phyloP scores from a whole-genome alignment of 2,329 filamentous ascomycete genomes.

The Sporothrix sp. region DNA sequence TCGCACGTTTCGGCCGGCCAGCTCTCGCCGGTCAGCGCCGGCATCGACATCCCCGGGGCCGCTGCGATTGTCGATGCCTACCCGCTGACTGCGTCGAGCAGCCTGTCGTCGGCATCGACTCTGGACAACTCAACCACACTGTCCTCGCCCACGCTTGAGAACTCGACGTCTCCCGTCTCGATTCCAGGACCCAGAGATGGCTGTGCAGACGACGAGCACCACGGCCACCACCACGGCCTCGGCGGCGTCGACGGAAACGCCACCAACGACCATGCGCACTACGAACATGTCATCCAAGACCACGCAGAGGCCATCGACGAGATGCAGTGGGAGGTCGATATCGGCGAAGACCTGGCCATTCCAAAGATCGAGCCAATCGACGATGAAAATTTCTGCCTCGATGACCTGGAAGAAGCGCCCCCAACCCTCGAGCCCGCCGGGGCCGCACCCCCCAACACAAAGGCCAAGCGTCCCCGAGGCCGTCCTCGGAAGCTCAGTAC shows the following conservation, averaged over 20 bases:
- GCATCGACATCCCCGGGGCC: slow-evolving; percentile 30
- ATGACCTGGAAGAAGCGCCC: slow-evolving; percentile 40
- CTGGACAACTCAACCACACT: slow-evolving; percentile 26
- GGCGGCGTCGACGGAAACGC: not conserved
- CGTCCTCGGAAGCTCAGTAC: slow-evolving; percentile 74
- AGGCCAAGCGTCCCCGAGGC: slow-evolving; percentile 60
- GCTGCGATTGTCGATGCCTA: slow-evolving; percentile 18
- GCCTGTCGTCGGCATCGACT: slow-evolving; percentile 7
- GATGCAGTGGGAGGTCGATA: slow-evolving; percentile 37
- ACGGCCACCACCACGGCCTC: slow-evolving; percentile 19
- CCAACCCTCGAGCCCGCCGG: slow-evolving; percentile 22
- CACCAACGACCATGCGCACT: slow-evolving; percentile 3
- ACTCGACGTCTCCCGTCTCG: slow-evolving; percentile 40
- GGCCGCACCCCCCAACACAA: slow-evolving; percentile 25
- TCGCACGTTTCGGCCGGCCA: slow-evolving; percentile 32
- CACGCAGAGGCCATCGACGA: slow-evolving; percentile 29
- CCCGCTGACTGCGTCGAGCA: slow-evolving; percentile 20
- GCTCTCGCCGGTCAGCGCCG: slow-evolving; percentile 44
- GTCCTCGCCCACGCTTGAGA: slow-evolving; percentile 32
- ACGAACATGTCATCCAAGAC: not conserved
- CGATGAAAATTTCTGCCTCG: slow-evolving; percentile 43
- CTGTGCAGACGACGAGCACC: too few relatives aligned
- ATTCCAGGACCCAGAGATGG: slow-evolving; percentile 34
- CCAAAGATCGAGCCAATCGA: slow-evolving; percentile 50
- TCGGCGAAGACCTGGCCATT: slow-evolving; percentile 36